These are phyloP conservation scores for Trichoderma afroharzianum DNA, from an alignment of 2,329 filamentous ascomycete genomes.

Conservation along the genomic window DNA sequence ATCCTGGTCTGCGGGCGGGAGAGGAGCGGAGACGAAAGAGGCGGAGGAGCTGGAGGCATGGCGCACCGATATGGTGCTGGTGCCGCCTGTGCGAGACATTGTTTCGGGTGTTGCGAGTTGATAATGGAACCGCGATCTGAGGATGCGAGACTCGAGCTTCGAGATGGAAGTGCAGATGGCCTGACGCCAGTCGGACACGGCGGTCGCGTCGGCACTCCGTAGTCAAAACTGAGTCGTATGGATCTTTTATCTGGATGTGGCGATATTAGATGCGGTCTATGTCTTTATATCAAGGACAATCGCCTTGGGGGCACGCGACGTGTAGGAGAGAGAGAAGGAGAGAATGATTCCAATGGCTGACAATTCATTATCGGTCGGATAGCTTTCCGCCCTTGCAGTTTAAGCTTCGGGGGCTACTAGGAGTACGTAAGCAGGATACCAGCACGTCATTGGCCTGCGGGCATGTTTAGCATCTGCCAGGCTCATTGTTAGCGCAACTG, in stretches of 20 bases:
- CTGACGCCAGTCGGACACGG: neutral
- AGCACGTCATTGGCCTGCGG: neutral
- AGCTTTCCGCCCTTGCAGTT: constrained; percentile 15
- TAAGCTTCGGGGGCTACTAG: neutral
- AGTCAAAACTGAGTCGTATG: neutral
- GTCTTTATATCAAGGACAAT: neutral
- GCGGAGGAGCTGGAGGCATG: constrained; percentile 20
- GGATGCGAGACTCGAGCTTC: neutral
- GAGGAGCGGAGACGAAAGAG: constrained; percentile 18
- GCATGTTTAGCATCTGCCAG: neutral
- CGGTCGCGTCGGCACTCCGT: neutral
- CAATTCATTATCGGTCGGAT: constrained; percentile 11
- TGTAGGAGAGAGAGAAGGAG: neutral
- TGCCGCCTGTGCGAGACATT: constrained; percentile 28
- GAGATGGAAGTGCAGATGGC: neutral
- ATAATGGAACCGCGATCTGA: neutral
- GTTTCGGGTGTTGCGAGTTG: neutral
- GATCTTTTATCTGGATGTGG: neutral
- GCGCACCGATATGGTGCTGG: constrained; percentile 30
- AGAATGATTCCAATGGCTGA: constrained; percentile 10
- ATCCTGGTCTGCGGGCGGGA: constrained; percentile 32
- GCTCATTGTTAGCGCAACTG: constrained; percentile 16
- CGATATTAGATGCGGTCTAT: neutral
- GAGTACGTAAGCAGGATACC: neutral
- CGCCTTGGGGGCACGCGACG: neutral